A percentile compares a stretch with the other conserved stretches of the same genome.
Conservation (phyloP, 441 rosid genomes). For the Eutrema salsugineum region DNA sequence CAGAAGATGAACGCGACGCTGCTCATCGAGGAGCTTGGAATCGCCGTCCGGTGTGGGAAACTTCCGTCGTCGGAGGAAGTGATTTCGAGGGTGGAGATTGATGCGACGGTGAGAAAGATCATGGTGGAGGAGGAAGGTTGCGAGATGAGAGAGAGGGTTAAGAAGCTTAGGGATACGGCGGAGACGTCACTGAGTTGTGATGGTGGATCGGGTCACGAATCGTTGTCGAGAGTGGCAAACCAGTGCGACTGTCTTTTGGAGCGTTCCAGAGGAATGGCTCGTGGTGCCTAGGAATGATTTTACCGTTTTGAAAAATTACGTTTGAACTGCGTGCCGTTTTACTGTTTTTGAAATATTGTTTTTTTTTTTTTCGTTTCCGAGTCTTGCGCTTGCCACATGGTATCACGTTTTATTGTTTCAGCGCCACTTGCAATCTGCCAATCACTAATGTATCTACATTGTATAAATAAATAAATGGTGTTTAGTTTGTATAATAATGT, state of each 20-base stretch:
- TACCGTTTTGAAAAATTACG: not conserved
- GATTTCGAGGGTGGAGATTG: constrained; percentile 12
- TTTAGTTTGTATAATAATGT: too few species aligned
- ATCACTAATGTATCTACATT: not conserved
- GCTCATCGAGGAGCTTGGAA: constrained; percentile 32
- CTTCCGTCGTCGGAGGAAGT: constrained; percentile 17
- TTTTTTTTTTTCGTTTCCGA: not conserved
- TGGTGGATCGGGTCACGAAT: constrained; percentile 1
- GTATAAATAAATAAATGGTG: not conserved
- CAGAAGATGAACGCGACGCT: constrained; percentile 45
- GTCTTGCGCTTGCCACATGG: not conserved
- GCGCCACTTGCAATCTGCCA: not conserved
- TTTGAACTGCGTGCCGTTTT: not conserved
- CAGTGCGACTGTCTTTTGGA: not conserved
- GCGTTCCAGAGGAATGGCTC: not conserved
- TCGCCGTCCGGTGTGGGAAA: constrained; percentile 8
- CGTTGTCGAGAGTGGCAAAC: constrained; percentile 17
- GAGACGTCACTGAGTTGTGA: not conserved
- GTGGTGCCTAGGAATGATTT: constrained; percentile 7
- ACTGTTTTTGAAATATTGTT: not conserved
- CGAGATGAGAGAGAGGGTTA: constrained; percentile 28
- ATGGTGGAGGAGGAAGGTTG: constrained; percentile 29
- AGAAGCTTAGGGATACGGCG: constrained; percentile 12
- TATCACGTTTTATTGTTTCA: not conserved
- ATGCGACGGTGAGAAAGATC: constrained; percentile 17